Base-by-base conservation (phyloP, 805 yeast species). In the Wickerhamiella lipophila region DNA sequence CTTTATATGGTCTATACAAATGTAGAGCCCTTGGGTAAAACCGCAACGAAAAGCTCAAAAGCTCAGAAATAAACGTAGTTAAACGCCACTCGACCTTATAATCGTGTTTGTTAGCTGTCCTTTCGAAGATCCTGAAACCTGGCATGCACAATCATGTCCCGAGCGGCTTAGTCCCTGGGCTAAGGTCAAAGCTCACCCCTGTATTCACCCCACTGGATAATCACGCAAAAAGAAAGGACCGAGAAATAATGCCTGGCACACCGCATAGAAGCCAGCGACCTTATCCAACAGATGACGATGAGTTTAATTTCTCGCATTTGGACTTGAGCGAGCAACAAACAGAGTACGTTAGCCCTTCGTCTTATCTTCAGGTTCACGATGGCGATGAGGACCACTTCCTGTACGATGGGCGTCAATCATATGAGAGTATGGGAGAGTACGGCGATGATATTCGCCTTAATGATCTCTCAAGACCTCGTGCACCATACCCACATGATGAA, bases 311-410 rank as follows among this genome's bases (percentile, higher is more conserved):
- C 16, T 23, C 43, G 11, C 43, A 40, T 27, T n/a, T 15, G 21
- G 38, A 32, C 26, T 29, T 34, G 32, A 32, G 34, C 41, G 29
- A 35, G 21, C 39, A 30, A 32, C 18, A 30, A 18, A 42, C 46
- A 30, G 46, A 42, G 46, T 42, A 42, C n/a, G 46, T 42, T 30
- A 29, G 46, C 13, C 47, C 47, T 2, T 23, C 41, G 2, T 25
- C 35, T 6, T 44, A 22, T 29, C 35, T 44, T 21, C 47, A 44
- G 34, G 47, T 44, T 23, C 47, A 44, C 40, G 12, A 35, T 15
- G 47, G 47, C 6, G 47, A 44, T 13, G 47, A 44, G 2, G 47
- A 44, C 19, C 47, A 44, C 18, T 32, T 16, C 16, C 47, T 44
- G 9, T 44, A 44, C 12, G 47, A 35, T 35, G 47, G 40, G 34